phyloP scores from a whole-genome alignment of 177 flowering plant species.

The Vitis hybrid region DNA sequence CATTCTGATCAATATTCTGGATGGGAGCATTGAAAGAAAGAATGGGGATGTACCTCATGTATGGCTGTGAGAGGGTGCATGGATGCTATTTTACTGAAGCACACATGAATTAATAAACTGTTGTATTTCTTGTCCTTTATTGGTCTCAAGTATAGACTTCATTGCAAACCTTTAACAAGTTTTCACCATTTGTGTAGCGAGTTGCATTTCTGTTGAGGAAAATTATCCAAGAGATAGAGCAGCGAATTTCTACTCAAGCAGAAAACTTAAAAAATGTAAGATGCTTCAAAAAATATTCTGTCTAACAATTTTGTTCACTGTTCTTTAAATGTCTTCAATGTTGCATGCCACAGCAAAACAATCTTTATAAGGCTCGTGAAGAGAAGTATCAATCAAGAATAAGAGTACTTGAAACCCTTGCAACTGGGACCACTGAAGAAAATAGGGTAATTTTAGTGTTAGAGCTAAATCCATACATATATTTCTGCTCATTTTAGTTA shows the following conservation, averaged over 20 bases:
- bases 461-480: background rate
- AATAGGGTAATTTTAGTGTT: constrained; percentile 54
- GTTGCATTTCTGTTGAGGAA: constrained; percentile 62
- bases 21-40: constrained; percentile 66
- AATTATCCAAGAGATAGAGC: constrained; percentile 77
- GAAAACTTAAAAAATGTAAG: constrained; percentile 68
- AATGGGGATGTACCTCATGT: constrained; percentile 77
- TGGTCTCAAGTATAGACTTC: background rate
- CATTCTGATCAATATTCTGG: constrained; percentile 56
- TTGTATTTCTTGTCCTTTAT: constrained; percentile 5
- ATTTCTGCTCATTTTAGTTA: background rate
- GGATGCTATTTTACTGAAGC: constrained; percentile 11
- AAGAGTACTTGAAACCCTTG: constrained; percentile 78
- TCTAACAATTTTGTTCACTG: background rate
- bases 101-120: constrained; percentile 1
- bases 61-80: constrained; percentile 34
- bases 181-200: constrained; percentile 36
- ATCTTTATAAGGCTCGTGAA: constrained; percentile 69
- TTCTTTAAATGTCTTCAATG: constrained; percentile 1
- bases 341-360: constrained; percentile 66
- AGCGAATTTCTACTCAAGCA: constrained; percentile 67
- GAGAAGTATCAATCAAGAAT: constrained; percentile 69
- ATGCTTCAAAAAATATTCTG: constrained; percentile 8
- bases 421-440: constrained; percentile 73
- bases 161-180: background rate